A percentile compares a stretch with the other conserved stretches of the same genome.
These are phyloP conservation scores for Physaria fendleri DNA, from an alignment of 345 rosid genomes.

Conservation along the genomic window DNA sequence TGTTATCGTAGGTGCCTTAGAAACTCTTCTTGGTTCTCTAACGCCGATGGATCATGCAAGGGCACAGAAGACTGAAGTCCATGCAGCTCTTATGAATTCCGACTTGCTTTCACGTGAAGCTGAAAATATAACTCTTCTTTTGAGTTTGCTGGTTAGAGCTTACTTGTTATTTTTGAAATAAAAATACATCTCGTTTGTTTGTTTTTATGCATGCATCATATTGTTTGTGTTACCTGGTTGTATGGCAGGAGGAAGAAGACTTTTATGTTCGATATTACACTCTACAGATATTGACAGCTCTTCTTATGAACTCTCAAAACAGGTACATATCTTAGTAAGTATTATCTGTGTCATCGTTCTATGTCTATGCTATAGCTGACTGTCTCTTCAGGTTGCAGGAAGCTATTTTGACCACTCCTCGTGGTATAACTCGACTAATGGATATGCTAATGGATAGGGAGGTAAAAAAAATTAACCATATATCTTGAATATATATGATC, in stretches of 20 bases:
- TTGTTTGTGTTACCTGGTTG: slow-evolving; percentile 2
- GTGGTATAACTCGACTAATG: slow-evolving; percentile 96
- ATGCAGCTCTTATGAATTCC: slow-evolving; percentile 90
- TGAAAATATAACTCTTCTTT: slow-evolving; percentile 86
- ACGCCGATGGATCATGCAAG: slow-evolving; percentile 80
- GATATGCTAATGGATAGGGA: slow-evolving; percentile 99
- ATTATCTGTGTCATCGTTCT: background rate
- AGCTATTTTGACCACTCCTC: slow-evolving; percentile 93
- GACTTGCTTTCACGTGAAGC: slow-evolving; percentile 92
- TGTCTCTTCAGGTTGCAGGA: slow-evolving; percentile 91
- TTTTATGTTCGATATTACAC: slow-evolving; percentile 93
- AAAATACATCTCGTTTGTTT: background rate
- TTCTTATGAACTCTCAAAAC: slow-evolving; percentile 78
- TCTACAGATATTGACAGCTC: slow-evolving; percentile 91
- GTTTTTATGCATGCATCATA: background rate
- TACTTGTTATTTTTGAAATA: background rate
- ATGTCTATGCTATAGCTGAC: slow-evolving; percentile 33
- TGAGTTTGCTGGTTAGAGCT: slow-evolving; percentile 71
- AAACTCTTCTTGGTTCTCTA: slow-evolving; percentile 85
- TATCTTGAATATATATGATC: background rate
- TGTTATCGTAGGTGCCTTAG: slow-evolving; percentile 80
- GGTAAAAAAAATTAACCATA: slow-evolving; percentile 36
- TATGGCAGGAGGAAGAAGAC: slow-evolving; percentile 87
- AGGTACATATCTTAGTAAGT: slow-evolving; percentile 45
- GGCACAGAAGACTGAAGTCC: slow-evolving; percentile 68